Evolutionary conservation across 2,329 filamentous ascomycete species (phyloP).

Genomic region (Sarocladium brachiariae): DNA sequence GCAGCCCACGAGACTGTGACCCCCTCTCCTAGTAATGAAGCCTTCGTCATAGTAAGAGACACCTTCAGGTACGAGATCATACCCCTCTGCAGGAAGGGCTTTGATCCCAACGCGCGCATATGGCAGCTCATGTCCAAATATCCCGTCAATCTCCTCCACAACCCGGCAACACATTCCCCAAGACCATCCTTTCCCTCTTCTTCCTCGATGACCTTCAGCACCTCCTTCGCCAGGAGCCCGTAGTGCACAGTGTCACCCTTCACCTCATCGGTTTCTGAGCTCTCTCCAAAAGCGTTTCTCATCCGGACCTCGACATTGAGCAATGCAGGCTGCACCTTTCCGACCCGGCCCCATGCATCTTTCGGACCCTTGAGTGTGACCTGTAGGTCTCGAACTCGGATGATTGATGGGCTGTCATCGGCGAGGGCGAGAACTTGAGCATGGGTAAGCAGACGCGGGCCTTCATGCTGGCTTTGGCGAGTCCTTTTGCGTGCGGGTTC

Average conservation of each 20-base stretch:
- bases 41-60: slow-evolving; percentile 57
- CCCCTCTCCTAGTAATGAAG: slow-evolving; percentile 57
- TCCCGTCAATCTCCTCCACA: slow-evolving; percentile 3
- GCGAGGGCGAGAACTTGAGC: slow-evolving; percentile 19
- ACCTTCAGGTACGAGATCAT: slow-evolving; percentile 42
- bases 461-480: no score
- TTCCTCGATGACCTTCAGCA: slow-evolving; percentile 41
- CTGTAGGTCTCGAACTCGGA: slow-evolving; percentile 57
- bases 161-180: background rate
- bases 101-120: background rate
- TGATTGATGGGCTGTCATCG: slow-evolving; percentile 32
- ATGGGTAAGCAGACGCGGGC: slow-evolving; percentile 12
- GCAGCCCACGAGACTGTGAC: slow-evolving; percentile 45
- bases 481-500: no score
- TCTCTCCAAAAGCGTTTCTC: slow-evolving; percentile 45
- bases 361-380: slow-evolving; percentile 47
- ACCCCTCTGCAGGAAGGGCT: slow-evolving; percentile 23
- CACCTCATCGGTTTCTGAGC: slow-evolving; percentile 53
- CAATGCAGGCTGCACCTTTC: slow-evolving; percentile 53
- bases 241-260: slow-evolving; percentile 70
- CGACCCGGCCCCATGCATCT: slow-evolving; percentile 61
- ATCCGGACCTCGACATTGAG: slow-evolving; percentile 56
- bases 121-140: background rate
- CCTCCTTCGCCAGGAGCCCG: slow-evolving; percentile 59
- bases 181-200: background rate